Conservation (phyloP, 75 land plant genomes). For the Picea sitchensis region DNA sequence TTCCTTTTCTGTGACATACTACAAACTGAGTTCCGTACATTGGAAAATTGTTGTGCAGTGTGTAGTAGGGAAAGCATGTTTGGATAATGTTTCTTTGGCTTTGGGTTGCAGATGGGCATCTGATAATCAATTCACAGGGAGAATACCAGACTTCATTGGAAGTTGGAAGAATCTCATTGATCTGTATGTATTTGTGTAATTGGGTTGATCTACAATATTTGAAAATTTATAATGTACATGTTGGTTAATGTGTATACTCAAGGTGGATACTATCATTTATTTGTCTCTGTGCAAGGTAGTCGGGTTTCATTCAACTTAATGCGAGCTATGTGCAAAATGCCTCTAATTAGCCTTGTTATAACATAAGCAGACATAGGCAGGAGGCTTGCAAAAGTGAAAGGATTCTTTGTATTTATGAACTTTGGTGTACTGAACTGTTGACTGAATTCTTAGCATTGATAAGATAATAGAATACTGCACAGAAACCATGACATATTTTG, state of each 20-base stretch:
- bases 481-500: not conserved
- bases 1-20: not conserved
- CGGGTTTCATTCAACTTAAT: not conserved
- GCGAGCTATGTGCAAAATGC: too few species aligned
- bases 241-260: not conserved
- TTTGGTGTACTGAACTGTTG: not conserved
- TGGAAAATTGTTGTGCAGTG: too few species aligned
- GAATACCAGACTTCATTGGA: conserved; percentile 26
- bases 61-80: too few species aligned
- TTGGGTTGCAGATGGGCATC: conserved; percentile 28
- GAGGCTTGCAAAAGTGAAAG: not conserved
- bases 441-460: not conserved
- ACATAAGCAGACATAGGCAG: not conserved
- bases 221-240: not conserved
- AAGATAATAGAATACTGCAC: too few species aligned
- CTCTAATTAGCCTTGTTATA: not conserved
- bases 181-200: conserved; percentile 10
- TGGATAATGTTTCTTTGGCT: not conserved
- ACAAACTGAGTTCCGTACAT: not conserved
- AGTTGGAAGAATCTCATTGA: conserved; percentile 18
- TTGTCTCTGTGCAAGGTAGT: not conserved
- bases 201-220: not conserved
- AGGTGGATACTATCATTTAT: too few species aligned
- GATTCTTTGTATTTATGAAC: not conserved
- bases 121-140: conserved; percentile 30